Conservation (phyloP, 805 yeast genomes). For the Kluyveromyces starmeri region DNA sequence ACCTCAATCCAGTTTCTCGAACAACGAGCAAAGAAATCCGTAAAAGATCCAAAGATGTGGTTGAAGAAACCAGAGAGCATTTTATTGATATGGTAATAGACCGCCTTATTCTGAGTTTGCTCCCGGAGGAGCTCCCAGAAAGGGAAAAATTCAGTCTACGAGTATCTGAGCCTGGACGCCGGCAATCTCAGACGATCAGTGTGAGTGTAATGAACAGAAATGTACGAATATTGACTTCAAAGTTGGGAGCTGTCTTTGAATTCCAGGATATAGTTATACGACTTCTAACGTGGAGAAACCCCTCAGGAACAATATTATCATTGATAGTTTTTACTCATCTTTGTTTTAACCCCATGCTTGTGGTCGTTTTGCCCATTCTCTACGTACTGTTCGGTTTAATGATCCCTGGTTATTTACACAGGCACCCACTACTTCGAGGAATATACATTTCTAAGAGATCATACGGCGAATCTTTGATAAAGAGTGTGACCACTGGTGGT, state of each 20-base stretch:
- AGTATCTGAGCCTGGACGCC: slow-evolving; percentile 37
- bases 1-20: slow-evolving; percentile 9
- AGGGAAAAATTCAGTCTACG: slow-evolving; percentile 35
- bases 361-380: slow-evolving; percentile 55
- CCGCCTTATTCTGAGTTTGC: slow-evolving; percentile 39
- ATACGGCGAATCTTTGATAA: slow-evolving; percentile 46
- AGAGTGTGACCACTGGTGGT: slow-evolving; percentile 24
- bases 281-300: slow-evolving; percentile 65
- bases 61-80: slow-evolving; percentile 30
- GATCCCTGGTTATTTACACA: slow-evolving; percentile 58
- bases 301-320: slow-evolving; percentile 55
- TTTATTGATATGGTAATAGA: slow-evolving; percentile 53
- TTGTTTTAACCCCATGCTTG: slow-evolving; percentile 62
- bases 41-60: not conserved
- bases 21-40: not conserved
- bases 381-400: slow-evolving; percentile 47
- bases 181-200: slow-evolving; percentile 45
- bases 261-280: slow-evolving; percentile 54
- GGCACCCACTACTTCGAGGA: slow-evolving; percentile 53
- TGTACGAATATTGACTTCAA: slow-evolving; percentile 45
- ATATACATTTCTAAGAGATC: slow-evolving; percentile 35
- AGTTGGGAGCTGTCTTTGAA: slow-evolving; percentile 48
- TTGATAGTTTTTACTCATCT: slow-evolving; percentile 54
- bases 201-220: slow-evolving; percentile 47
- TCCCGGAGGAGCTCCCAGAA: slow-evolving; percentile 43